phyloP scores from a whole-genome alignment of 2,329 filamentous ascomycete genomes.

The Penicillium corylophilum region DNA sequence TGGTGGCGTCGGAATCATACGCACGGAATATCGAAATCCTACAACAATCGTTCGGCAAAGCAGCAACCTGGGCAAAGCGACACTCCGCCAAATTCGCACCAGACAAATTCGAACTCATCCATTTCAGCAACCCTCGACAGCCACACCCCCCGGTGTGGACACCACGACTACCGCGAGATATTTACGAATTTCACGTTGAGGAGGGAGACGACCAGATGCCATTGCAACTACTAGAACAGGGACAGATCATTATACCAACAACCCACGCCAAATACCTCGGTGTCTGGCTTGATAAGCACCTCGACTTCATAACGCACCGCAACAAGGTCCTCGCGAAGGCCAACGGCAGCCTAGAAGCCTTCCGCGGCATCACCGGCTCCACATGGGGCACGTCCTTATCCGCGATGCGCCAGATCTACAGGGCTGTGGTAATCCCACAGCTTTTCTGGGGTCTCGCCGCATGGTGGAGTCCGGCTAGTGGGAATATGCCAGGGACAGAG shows the following conservation, averaged over 20 bases:
- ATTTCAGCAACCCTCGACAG: slow-evolving; percentile 6
- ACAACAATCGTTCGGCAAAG: not conserved
- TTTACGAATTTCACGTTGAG: no score
- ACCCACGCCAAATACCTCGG: slow-evolving; percentile 8
- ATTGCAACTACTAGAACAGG: not conserved
- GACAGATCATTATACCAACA: not conserved
- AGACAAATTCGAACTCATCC: slow-evolving; percentile 10
- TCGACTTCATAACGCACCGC: slow-evolving; percentile 1
- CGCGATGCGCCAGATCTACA: slow-evolving; percentile 3
- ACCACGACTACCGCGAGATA: no score
- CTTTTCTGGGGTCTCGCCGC: not conserved
- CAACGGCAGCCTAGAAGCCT: not conserved
- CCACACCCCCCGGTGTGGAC: not conserved
- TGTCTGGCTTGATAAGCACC: slow-evolving; percentile 8
- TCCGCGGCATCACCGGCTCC: not conserved
- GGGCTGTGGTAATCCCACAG: not conserved
- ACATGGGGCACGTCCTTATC: slow-evolving; percentile 1
- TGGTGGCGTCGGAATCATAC: not conserved
- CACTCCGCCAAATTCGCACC: slow-evolving; percentile 7
- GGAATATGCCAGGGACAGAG: not conserved
- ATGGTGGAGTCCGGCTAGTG: not conserved
- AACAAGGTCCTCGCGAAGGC: slow-evolving; percentile 8
- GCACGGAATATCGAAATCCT: not conserved
- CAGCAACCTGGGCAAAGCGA: not conserved
- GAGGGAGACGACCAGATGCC: not conserved